Evolutionary conservation across 352 stramenopile species (phyloP).

Genomic region (Phytopythium boreale): DNA sequence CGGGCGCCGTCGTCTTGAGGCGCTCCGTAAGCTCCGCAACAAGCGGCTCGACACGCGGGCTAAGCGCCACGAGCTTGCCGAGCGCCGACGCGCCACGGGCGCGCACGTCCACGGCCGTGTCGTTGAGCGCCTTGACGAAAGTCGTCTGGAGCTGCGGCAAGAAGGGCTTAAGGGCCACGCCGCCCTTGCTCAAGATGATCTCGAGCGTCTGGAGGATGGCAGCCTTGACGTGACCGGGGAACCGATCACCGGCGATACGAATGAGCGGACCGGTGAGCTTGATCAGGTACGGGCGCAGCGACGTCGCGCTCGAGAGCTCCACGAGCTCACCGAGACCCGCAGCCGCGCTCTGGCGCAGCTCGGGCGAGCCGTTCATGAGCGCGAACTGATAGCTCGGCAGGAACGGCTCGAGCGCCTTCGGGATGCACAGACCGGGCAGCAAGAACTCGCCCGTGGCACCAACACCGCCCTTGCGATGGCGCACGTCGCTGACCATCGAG

Average conservation of each 20-base stretch:
- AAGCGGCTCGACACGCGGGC: conserved; percentile 94
- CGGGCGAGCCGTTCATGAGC: conserved; percentile 93
- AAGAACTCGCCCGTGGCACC: conserved; percentile 70
- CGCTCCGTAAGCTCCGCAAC: conserved; percentile 94
- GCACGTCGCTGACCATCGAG: conserved; percentile 95
- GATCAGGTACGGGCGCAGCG: conserved; percentile 96
- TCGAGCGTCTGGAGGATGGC: conserved; percentile 97
- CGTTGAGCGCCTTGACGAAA: conserved; percentile 99
- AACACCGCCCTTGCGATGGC: conserved; percentile 91
- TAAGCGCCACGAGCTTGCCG: conserved; percentile 92
- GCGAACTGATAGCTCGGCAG: conserved; percentile 97
- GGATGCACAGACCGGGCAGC: conserved; percentile 73
- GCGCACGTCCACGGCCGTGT: conserved; percentile 93
- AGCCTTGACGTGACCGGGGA: conserved; percentile 96
- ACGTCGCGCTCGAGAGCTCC: conserved; percentile 79
- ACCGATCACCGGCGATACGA: conserved; percentile 99
- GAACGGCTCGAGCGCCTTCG: conserved; percentile 94
- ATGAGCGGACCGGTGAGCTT: conserved; percentile 98
- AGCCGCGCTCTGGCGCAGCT: conserved; percentile 90
- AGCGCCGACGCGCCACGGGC: conserved; percentile 90
- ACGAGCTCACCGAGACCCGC: conserved; percentile 97
- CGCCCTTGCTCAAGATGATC: conserved; percentile 96
- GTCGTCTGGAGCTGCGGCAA: conserved; percentile 99
- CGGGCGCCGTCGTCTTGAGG: conserved; percentile 44
- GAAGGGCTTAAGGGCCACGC: conserved; percentile 97